phyloP scores from a whole-genome alignment of 148 eudicot genomes.

The Arbutus unedo region DNA sequence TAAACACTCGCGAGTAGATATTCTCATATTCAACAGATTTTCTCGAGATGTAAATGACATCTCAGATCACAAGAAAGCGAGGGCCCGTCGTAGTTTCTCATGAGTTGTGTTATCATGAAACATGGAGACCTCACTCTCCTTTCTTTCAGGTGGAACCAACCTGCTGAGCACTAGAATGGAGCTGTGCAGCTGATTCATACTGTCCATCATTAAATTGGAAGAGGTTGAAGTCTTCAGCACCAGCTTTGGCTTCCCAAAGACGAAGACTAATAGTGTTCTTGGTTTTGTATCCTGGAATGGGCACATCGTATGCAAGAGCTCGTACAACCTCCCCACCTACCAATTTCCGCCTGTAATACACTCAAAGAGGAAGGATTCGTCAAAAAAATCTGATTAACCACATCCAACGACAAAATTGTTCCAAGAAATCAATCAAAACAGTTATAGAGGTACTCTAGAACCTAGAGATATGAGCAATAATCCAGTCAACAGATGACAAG shows the following conservation, averaged over 20 bases:
- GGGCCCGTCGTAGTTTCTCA: background rate
- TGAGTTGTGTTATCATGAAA: background rate
- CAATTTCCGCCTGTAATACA: constrained; percentile 72
- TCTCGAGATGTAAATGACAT: background rate
- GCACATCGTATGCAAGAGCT: constrained; percentile 96
- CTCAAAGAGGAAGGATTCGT: constrained; percentile 10
- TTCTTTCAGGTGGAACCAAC: constrained; percentile 26
- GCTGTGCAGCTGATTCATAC: constrained; percentile 78
- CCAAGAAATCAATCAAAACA: background rate
- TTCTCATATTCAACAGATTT: background rate
- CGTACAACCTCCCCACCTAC: constrained; percentile 86
- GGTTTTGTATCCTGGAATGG: constrained; percentile 97
- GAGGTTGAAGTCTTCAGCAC: constrained; percentile 70
- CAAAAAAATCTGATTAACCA: constrained; percentile 1
- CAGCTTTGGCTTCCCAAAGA: constrained; percentile 98
- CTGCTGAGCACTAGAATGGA: constrained; percentile 92
- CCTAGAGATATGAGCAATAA: background rate
- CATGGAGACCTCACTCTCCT: background rate
- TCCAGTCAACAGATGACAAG: background rate
- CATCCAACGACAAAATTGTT: background rate
- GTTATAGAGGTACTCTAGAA: background rate
- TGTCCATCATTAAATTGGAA: constrained; percentile 95
- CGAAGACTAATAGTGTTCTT: constrained; percentile 95
- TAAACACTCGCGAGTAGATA: background rate
- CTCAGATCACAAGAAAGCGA: background rate